Percentiles rank a stretch among this genome's conserved stretches.
These are phyloP conservation scores for Steccherinum ochraceum DNA, from an alignment of 768 basidiomycete genomes.

Conservation along the genomic window DNA sequence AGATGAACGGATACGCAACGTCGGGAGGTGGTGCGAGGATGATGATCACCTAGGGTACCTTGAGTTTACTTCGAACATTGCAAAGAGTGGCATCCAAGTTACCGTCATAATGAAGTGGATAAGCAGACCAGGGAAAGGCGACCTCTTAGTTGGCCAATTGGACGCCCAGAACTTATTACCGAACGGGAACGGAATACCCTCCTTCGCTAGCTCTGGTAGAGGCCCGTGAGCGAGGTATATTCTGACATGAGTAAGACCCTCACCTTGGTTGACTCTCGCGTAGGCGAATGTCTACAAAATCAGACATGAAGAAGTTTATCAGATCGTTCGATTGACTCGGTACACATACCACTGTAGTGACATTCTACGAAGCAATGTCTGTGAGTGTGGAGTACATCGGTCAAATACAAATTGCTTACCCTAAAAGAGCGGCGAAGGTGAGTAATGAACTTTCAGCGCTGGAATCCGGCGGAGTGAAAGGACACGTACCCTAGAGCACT, in stretches of 20 bases:
- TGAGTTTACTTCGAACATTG: neutral
- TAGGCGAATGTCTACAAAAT: constrained; percentile 40
- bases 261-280: constrained; percentile 46
- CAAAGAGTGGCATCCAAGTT: no score
- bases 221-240: neutral
- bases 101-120: constrained; percentile 50
- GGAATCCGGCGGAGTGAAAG: no score
- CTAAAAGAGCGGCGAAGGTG: no score
- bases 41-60: constrained; percentile 34
- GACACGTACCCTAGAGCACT: constrained; percentile 23
- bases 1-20: constrained; percentile 55
- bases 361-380: constrained; percentile 9
- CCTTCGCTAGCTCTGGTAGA: constrained; percentile 45
- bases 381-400: no score
- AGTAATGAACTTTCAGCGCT: no score
- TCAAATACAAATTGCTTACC: no score
- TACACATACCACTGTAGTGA: constrained; percentile 16
- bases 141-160: constrained; percentile 54
- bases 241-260: neutral
- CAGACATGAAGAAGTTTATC: neutral
- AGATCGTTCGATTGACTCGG: neutral
- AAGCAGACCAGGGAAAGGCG: constrained; percentile 49
- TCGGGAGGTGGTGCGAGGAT: constrained; percentile 47
- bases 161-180: constrained; percentile 56
- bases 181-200: constrained; percentile 53